phyloP scores from a whole-genome alignment of 805 yeast genomes.

The Yarrowia porcina region DNA sequence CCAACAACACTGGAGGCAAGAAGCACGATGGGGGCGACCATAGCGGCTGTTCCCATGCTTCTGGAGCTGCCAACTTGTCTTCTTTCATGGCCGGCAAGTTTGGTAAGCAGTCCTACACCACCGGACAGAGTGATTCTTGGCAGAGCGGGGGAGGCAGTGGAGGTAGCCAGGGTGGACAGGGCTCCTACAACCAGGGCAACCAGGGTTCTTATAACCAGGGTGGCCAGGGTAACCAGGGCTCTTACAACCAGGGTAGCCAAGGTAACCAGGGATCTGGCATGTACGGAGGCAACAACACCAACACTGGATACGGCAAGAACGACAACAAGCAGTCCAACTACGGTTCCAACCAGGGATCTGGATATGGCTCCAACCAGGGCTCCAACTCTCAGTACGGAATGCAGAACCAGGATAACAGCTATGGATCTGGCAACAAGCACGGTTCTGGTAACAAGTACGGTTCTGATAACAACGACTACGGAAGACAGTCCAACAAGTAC shows the following conservation, averaged over 20 bases:
- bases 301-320: background rate
- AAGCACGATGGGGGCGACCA: constrained; percentile 20
- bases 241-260: background rate
- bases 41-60: constrained; percentile 18
- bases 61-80: background rate
- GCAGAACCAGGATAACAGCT: constrained; percentile 2
- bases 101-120: constrained; percentile 5
- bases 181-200: background rate
- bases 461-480: too few species aligned
- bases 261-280: background rate
- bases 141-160: constrained; percentile 2
- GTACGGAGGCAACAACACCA: background rate
- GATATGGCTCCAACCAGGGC: background rate
- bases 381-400: background rate
- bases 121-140: constrained; percentile 23
- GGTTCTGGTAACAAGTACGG: too few species aligned
- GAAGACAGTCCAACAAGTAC: too few species aligned
- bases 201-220: background rate
- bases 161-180: background rate
- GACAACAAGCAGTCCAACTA: background rate
- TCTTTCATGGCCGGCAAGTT: constrained; percentile 17
- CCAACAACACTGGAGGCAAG: constrained; percentile 28
- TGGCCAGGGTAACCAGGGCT: background rate
- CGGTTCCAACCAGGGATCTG: background rate
- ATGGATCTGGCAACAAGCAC: background rate